Conservation (phyloP, 2,329 filamentous ascomycete genomes). For the Colletotrichum australisinense region DNA sequence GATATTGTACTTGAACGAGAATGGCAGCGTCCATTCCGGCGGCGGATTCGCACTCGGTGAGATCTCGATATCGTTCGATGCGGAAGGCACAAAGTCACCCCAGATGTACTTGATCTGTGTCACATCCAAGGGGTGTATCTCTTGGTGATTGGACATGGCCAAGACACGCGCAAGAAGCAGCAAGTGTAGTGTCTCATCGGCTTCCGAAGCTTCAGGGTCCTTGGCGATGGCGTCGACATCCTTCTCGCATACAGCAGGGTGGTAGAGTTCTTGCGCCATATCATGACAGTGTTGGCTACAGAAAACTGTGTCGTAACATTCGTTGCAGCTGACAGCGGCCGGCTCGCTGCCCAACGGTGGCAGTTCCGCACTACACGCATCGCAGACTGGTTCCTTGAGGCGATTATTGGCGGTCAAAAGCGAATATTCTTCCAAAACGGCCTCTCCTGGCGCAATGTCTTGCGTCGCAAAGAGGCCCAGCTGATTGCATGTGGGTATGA, state of each 20-base stretch:
- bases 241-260: slow-evolving; percentile 74
- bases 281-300: slow-evolving; percentile 71
- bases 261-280: slow-evolving; percentile 69
- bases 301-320: slow-evolving; percentile 75
- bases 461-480: slow-evolving; percentile 90
- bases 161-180: slow-evolving; percentile 71
- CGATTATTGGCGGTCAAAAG: slow-evolving; percentile 90
- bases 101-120: slow-evolving; percentile 75
- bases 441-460: slow-evolving; percentile 81
- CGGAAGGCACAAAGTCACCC: slow-evolving; percentile 71
- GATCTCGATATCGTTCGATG: slow-evolving; percentile 64
- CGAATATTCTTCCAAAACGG: slow-evolving; percentile 84
- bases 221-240: slow-evolving; percentile 75
- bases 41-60: slow-evolving; percentile 67
- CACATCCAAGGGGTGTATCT: slow-evolving; percentile 72
- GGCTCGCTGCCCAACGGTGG: slow-evolving; percentile 66
- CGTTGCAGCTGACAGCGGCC: slow-evolving; percentile 65
- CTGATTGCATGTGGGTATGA: slow-evolving; percentile 74
- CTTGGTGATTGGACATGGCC: slow-evolving; percentile 72
- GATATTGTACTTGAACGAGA: slow-evolving; percentile 82
- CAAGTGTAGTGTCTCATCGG: slow-evolving; percentile 71
- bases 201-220: slow-evolving; percentile 69
- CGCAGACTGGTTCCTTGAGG: slow-evolving; percentile 87
- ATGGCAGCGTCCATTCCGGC: slow-evolving; percentile 76
- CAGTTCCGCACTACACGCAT: slow-evolving; percentile 84